Conservation (phyloP, 1,139 yeast genomes). For the Lodderomyces orthopsilosis region DNA sequence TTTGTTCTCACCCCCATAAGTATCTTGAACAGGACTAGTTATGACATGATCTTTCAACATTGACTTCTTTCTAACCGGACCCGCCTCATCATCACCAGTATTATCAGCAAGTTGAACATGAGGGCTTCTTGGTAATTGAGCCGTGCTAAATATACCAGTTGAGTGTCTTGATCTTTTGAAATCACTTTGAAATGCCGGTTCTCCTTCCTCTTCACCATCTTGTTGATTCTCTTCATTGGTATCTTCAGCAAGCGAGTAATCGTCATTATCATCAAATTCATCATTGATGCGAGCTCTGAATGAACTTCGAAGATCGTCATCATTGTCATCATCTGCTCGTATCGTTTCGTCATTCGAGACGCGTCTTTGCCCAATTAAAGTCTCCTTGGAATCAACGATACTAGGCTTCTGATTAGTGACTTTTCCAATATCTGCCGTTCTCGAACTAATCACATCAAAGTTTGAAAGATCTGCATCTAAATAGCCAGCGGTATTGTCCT, state of each 20-base stretch:
- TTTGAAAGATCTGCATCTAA: constrained; percentile 27
- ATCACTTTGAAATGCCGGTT: constrained; percentile 7
- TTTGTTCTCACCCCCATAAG: constrained; percentile 9
- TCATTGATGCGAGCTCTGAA: constrained; percentile 7
- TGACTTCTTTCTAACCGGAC: neutral
- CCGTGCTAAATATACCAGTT: constrained; percentile 29
- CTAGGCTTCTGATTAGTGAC: constrained; percentile 24
- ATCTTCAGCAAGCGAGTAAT: constrained; percentile 2
- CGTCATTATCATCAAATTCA: constrained; percentile 15
- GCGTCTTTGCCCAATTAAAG: constrained; percentile 17
- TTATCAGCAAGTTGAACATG: constrained; percentile 12
- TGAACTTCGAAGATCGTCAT: constrained; percentile 9
- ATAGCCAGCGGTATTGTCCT: neutral
- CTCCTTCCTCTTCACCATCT: constrained; percentile 9
- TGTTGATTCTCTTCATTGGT: constrained; percentile 7
- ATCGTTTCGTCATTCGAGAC: constrained; percentile 6
- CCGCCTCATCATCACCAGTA: neutral
- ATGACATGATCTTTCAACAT: constrained; percentile 10
- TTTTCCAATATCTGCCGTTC: constrained; percentile 32
- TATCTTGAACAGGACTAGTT: constrained; percentile 47
- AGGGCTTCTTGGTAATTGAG: constrained; percentile 12
- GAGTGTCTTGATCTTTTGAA: constrained; percentile 22
- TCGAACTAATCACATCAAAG: constrained; percentile 31
- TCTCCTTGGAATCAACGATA: constrained; percentile 28
- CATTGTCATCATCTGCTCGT: constrained; percentile 3